phyloP scores from a whole-genome alignment of 768 basidiomycete species.

The Sarcodon aspratus region DNA sequence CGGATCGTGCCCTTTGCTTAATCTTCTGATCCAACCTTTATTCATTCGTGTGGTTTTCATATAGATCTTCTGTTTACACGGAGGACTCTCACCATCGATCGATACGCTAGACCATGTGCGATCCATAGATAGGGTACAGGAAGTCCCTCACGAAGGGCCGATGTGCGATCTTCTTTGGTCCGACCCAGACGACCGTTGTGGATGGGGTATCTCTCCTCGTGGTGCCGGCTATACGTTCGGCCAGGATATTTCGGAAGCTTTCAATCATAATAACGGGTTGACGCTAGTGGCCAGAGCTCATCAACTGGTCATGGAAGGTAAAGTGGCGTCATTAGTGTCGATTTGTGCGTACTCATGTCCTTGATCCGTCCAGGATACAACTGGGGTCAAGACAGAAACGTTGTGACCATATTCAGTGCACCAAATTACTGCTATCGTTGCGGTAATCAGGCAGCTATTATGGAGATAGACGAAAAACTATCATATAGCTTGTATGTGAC shows the following conservation, averaged over 20 bases:
- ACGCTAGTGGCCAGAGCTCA: slow-evolving; percentile 92
- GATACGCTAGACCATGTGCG: slow-evolving; percentile 99
- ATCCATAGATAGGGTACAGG: slow-evolving; percentile 96
- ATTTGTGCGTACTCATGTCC: slow-evolving; percentile 5
- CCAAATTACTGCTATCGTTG: slow-evolving; percentile 99
- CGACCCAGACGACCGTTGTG: slow-evolving; percentile 97
- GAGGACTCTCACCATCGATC: slow-evolving; percentile 96
- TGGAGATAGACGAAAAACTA: slow-evolving; percentile 99
- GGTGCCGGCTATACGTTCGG: slow-evolving; percentile 99
- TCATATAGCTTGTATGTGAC: slow-evolving; percentile 80
- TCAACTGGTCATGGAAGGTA: slow-evolving; percentile 96
- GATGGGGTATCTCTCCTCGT: slow-evolving; percentile 98
- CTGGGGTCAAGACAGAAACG: slow-evolving; percentile 98
- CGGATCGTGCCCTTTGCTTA: slow-evolving; percentile 2
- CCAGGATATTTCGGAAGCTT: slow-evolving; percentile 97
- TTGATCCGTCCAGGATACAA: slow-evolving; percentile 52
- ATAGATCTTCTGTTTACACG: slow-evolving; percentile 98
- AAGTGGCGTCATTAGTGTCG: slow-evolving; percentile 14
- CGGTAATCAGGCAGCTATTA: slow-evolving; percentile 98
- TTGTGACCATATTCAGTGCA: slow-evolving; percentile 98
- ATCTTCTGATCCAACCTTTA: neutral
- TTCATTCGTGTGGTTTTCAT: slow-evolving; percentile 1
- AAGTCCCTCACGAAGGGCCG: slow-evolving; percentile 98
- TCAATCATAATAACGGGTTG: slow-evolving; percentile 98
- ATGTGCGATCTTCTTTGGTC: slow-evolving; percentile 99